Evolutionary conservation across 2,329 filamentous ascomycete species (phyloP).

Genomic region (Aschersonia sp.): DNA sequence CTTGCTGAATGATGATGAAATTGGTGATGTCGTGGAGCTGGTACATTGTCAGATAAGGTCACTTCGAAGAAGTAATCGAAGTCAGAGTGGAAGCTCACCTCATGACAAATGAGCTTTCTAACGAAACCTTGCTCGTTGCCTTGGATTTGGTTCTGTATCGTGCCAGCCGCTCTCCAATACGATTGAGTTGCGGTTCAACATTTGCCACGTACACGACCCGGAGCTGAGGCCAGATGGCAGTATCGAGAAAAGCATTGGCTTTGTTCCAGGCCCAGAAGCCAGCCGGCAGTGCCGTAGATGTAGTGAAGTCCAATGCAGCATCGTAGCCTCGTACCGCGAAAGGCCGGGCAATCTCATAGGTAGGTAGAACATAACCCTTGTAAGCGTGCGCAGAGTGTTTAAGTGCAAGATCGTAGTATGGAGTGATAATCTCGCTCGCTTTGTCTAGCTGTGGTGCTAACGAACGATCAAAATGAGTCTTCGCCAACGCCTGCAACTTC

Average conservation of each 20-base stretch:
- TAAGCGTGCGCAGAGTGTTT: constrained; percentile 54
- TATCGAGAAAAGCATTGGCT: constrained; percentile 55
- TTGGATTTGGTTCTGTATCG: constrained; percentile 41
- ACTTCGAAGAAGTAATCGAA: no score
- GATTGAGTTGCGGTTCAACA: constrained; percentile 85
- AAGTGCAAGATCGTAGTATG: constrained; percentile 57
- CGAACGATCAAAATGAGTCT: constrained; percentile 52
- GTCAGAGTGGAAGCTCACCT: neutral
- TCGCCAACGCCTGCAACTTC: constrained; percentile 45
- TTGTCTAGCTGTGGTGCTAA: constrained; percentile 62
- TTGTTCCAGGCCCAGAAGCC: constrained; percentile 56
- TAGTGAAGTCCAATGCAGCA: constrained; percentile 49
- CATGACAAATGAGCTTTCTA: neutral
- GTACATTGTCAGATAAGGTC: no score
- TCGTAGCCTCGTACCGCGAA: constrained; percentile 57
- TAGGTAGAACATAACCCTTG: constrained; percentile 57
- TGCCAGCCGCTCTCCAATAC: constrained; percentile 80
- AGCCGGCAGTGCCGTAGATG: constrained; percentile 58
- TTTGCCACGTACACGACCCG: constrained; percentile 75
- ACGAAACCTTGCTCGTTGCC: constrained; percentile 7
- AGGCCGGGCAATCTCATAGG: constrained; percentile 60
- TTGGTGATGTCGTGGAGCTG: constrained; percentile 1
- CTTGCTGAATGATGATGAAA: constrained; percentile 19
- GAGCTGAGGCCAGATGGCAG: constrained; percentile 67
- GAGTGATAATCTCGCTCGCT: constrained; percentile 40